Evolutionary conservation across 2,329 filamentous ascomycete genomes (phyloP).

Genomic region (Eutypa lata): DNA sequence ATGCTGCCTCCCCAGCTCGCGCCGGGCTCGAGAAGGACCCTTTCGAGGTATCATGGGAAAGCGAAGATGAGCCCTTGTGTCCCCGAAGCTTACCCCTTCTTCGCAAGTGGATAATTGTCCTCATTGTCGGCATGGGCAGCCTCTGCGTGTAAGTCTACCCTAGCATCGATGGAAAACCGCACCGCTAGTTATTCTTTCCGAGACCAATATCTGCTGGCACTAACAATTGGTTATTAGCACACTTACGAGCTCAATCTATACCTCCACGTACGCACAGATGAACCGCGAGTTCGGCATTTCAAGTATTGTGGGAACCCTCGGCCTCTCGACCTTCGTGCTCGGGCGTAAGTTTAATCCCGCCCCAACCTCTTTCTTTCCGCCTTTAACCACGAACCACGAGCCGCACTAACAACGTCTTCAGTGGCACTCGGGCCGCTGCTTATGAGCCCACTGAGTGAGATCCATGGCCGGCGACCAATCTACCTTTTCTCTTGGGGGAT

Average conservation of each 20-base stretch:
- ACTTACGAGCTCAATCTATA: constrained; percentile 85
- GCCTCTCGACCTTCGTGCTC: constrained; percentile 78
- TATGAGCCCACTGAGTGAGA: constrained; percentile 64
- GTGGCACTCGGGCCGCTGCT: constrained; percentile 61
- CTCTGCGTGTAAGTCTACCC: constrained; percentile 73
- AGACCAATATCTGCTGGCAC: constrained; percentile 2
- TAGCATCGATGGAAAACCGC: constrained; percentile 1
- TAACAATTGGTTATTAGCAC: constrained; percentile 55
- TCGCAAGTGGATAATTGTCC: constrained; percentile 78
- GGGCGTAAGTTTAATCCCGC: constrained; percentile 51
- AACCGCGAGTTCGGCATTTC: constrained; percentile 70
- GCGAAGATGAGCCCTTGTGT: constrained; percentile 68
- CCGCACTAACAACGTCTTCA: constrained; percentile 5
- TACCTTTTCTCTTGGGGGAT: constrained; percentile 72
- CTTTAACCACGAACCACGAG: neutral
- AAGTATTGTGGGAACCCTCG: constrained; percentile 71
- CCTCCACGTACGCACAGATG: constrained; percentile 75
- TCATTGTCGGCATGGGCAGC: constrained; percentile 70
- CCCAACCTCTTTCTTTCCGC: constrained; percentile 48
- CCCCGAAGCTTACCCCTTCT: constrained; percentile 64
- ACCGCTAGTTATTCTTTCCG: too few species aligned
- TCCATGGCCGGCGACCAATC: constrained; percentile 79
- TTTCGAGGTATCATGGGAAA: constrained; percentile 74
- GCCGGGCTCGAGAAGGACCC: constrained; percentile 34
- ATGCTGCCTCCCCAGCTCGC: neutral